phyloP scores from a whole-genome alignment of 306 rosid genomes.

The Fragaria ananassa region DNA sequence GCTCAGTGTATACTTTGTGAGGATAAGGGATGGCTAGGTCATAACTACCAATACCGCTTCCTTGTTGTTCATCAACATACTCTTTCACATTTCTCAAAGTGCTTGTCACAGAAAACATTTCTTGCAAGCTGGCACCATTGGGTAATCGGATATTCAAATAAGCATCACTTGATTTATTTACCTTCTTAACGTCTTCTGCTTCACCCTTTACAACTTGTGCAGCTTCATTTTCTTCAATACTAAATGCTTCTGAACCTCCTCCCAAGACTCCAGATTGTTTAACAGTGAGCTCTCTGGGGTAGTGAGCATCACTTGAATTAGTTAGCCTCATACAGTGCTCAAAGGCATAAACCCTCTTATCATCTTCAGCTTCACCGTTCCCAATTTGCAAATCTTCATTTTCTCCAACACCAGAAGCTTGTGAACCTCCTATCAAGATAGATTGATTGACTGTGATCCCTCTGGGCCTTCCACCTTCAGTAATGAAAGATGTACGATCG shows the following conservation, averaged over 20 bases:
- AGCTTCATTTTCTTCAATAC: slow-evolving; percentile 22
- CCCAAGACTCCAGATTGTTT: slow-evolving; percentile 21
- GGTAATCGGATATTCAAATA: slow-evolving; percentile 51
- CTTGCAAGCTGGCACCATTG: slow-evolving; percentile 39
- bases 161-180: slow-evolving; percentile 29
- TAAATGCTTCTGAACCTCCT: slow-evolving; percentile 23
- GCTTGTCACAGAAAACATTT: slow-evolving; percentile 43
- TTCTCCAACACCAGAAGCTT: slow-evolving; percentile 19
- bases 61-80: slow-evolving; percentile 36
- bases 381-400: slow-evolving; percentile 15
- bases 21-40: slow-evolving; percentile 66
- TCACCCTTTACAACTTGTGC: slow-evolving; percentile 22
- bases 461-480: not conserved
- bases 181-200: slow-evolving; percentile 23
- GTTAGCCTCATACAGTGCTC: slow-evolving; percentile 4
- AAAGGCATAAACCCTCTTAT: slow-evolving; percentile 15
- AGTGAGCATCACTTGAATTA: slow-evolving; percentile 31
- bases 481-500: slow-evolving; percentile 8
- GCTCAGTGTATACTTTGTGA: slow-evolving; percentile 44
- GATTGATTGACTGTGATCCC: slow-evolving; percentile 14
- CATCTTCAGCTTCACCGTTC: slow-evolving; percentile 21
- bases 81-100: slow-evolving; percentile 46
- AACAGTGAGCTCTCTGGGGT: slow-evolving; percentile 14
- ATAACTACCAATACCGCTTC: slow-evolving; percentile 34
- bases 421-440: slow-evolving; percentile 28